Base-by-base conservation (phyloP, 257 asterid genomes). In the Ajuga chamaepitys region DNA sequence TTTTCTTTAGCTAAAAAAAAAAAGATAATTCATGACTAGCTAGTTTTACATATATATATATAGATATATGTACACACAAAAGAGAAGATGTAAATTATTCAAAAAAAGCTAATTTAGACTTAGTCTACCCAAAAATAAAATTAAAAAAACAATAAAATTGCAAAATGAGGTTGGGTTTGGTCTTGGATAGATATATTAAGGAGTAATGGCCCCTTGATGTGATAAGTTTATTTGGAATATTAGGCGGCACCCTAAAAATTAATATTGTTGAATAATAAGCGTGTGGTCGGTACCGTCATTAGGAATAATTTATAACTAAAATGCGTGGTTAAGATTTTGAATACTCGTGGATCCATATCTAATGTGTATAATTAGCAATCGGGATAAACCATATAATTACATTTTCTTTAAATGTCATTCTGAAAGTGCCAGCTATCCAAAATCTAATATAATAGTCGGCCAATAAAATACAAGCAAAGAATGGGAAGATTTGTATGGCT, bases 231-330 rank as follows among this genome's bases (percentile, higher is more conserved):
- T 11, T 78, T 62, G 79, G 70, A 61, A 20, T 62, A 62, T 74
- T 74, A 74, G 80, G 80, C 77, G 77, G 68, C 78, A 59, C 25
- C 28, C 47, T n/a, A 17, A 28, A 21, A 9, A 1, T 51, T n/a
- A 53, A 37, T 44, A 22, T 24, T 61, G 42, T n/a, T 4, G 28
- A 2, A 3, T 26, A 55, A 46, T 47, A 32, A 50, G 71, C 30
- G 62, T 26, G 45, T 30, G 64, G 70, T 56, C 76, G 80, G 74
- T 64, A 20, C 62, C 57, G 66, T 70, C 56, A 16, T 22, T 14
- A 45, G 9, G 5, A 53, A 24, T 3, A 60, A 70, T 4, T 2
- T 32, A 9, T 21, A 48, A 4, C 14, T 32, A 11, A 66, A 59
- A 26, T 28, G 57, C 62, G 68, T 69, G 8, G 21, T 70, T 38